Conservation (phyloP, 495 filamentous ascomycete genomes). For the Aspergillus sparsus region DNA sequence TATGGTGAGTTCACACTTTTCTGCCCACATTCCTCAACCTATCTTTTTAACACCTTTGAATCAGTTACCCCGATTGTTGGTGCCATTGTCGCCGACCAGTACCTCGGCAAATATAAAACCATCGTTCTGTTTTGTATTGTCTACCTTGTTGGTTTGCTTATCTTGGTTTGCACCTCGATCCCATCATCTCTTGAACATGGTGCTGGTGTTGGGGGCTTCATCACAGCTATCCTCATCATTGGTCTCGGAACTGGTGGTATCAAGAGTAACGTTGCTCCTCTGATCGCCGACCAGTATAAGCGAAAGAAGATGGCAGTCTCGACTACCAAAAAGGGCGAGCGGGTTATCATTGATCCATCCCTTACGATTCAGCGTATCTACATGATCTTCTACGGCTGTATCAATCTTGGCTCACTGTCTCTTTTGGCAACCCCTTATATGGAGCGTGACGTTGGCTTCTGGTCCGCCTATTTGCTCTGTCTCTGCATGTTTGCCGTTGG, state of each 20-base stretch:
- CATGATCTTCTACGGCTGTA: slow-evolving; percentile 73
- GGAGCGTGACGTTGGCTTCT: slow-evolving; percentile 70
- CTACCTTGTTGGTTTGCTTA: slow-evolving; percentile 50
- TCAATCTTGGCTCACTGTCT: slow-evolving; percentile 74
- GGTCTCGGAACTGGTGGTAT: slow-evolving; percentile 66
- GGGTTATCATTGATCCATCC: slow-evolving; percentile 72
- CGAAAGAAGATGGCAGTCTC: slow-evolving; percentile 59
- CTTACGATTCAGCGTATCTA: slow-evolving; percentile 75
- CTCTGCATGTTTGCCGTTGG: slow-evolving; percentile 60
- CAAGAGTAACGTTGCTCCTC: slow-evolving; percentile 64
- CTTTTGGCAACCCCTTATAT: slow-evolving; percentile 65
- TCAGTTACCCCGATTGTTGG: slow-evolving; percentile 57
- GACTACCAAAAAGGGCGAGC: slow-evolving; percentile 62
- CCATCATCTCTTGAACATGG: slow-evolving; percentile 46
- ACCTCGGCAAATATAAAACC: slow-evolving; percentile 70
- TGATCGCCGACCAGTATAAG: slow-evolving; percentile 74
- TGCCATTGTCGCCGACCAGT: slow-evolving; percentile 64
- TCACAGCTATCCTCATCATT: slow-evolving; percentile 48
- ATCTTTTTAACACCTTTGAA: slow-evolving; percentile 11
- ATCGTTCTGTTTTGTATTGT: slow-evolving; percentile 57
- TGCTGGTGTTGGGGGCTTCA: slow-evolving; percentile 52
- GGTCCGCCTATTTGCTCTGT: slow-evolving; percentile 72
- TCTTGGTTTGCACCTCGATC: slow-evolving; percentile 52
- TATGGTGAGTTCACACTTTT: slow-evolving; percentile 38
- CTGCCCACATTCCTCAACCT: background rate